Percentiles rank a stretch among this genome's conserved stretches.
Conservation (phyloP, 2,329 filamentous ascomycete species). For the Verticillium longisporum region DNA sequence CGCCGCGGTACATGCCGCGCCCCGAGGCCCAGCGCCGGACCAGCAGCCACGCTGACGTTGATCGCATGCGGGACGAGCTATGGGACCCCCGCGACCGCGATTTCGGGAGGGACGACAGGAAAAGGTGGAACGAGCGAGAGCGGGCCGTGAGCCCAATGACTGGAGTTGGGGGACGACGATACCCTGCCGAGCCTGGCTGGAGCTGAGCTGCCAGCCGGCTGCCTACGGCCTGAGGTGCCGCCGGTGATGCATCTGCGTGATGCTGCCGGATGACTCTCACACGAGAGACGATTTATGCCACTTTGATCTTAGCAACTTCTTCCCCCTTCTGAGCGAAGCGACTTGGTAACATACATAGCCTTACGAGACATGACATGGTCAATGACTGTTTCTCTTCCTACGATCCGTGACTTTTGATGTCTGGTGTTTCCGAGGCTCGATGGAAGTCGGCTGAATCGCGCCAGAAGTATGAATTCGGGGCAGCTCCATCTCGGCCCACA, state of each 20-base stretch:
- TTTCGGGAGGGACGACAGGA: constrained; percentile 9
- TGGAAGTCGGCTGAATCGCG: too few relatives aligned
- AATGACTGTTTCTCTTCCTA: neutral
- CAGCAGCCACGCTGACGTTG: constrained; percentile 43
- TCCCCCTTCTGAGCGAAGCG: neutral
- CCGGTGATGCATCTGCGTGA: neutral
- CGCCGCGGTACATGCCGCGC: constrained; percentile 26
- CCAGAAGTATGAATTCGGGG: too few relatives aligned
- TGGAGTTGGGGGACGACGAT: constrained; percentile 11
- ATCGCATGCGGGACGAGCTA: constrained; percentile 20
- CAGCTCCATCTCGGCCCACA: too few relatives aligned
- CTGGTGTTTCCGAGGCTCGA: neutral
- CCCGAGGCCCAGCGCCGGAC: constrained; percentile 35
- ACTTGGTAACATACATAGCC: neutral
- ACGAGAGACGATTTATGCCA: neutral
- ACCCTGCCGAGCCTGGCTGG: constrained; percentile 10
- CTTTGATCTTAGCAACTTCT: neutral
- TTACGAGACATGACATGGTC: neutral
- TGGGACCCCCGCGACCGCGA: constrained; percentile 12
- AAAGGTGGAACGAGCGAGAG: constrained; percentile 10
- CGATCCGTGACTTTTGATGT: neutral
- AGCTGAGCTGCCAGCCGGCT: too few relatives aligned
- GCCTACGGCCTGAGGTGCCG: neutral
- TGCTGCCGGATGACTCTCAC: neutral
- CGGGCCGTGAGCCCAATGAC: constrained; percentile 7